Percentiles rank a stretch among this genome's conserved stretches.
These are phyloP conservation scores for Ilyonectria destructans DNA, from an alignment of 2,329 filamentous ascomycete species.

Conservation along the genomic window DNA sequence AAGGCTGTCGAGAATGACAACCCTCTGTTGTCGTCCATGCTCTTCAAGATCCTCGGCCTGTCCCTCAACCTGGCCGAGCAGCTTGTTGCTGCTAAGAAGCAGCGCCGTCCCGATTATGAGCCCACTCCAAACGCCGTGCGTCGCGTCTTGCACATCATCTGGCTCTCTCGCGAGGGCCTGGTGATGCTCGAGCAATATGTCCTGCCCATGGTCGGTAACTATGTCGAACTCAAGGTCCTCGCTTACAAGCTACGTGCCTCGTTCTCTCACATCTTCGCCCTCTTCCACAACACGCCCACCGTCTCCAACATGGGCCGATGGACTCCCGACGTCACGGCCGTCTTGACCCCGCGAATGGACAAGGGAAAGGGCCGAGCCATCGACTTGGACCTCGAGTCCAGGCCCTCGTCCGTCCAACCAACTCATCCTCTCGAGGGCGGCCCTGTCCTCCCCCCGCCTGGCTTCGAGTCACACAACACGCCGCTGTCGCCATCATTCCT, in stretches of 20 bases:
- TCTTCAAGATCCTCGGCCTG: conserved; percentile 93
- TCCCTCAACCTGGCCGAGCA: conserved; percentile 91
- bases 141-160: conserved; percentile 91
- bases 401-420: conserved; percentile 64
- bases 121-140: conserved; percentile 85
- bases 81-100: conserved; percentile 85
- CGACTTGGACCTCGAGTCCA: conserved; percentile 59
- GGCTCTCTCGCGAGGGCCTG: conserved; percentile 93
- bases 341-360: conserved; percentile 54
- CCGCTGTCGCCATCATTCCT: conserved; percentile 79
- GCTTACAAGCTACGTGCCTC: conserved; percentile 93
- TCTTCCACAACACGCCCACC: conserved; percentile 93
- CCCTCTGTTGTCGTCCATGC: conserved; percentile 83
- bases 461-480: conserved; percentile 62
- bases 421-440: conserved; percentile 71
- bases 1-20: conserved; percentile 84
- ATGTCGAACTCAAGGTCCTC: conserved; percentile 88
- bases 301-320: conserved; percentile 75
- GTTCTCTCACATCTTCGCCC: conserved; percentile 96
- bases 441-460: conserved; percentile 71
- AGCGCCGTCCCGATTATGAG: conserved; percentile 86
- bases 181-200: conserved; percentile 91
- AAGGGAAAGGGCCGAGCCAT: conserved; percentile 68
- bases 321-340: conserved; percentile 63
- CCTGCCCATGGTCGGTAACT: conserved; percentile 85